These are phyloP conservation scores for Knufia fluminis DNA, from an alignment of 2,329 filamentous ascomycete genomes.

Conservation along the genomic window DNA sequence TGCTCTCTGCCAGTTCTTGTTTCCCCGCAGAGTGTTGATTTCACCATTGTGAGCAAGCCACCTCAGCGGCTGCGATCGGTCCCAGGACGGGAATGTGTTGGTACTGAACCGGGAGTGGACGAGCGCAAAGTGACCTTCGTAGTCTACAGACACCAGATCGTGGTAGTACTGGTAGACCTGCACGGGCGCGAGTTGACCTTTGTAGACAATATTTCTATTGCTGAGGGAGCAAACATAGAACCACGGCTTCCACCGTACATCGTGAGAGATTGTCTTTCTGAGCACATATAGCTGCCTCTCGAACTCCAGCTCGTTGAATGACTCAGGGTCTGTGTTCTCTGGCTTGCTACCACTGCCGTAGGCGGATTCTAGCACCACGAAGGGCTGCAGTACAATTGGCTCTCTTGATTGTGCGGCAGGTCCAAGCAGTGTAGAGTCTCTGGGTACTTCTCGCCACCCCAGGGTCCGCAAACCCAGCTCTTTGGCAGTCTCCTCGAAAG, in stretches of 20 bases:
- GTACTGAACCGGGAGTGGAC: conserved; percentile 97
- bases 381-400: conserved; percentile 90
- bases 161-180: conserved; percentile 99
- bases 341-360: conserved; percentile 77
- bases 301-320: conserved; percentile 77
- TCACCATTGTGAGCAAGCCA: conserved; percentile 99
- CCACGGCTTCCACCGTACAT: conserved; percentile 94
- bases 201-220: conserved; percentile 99
- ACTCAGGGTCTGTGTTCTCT: conserved; percentile 64
- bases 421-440: conserved; percentile 85
- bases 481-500: conserved; percentile 89
- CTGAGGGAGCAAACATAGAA: conserved; percentile 95
- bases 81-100: conserved; percentile 97
- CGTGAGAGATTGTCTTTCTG: conserved; percentile 88
- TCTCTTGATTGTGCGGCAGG: conserved; percentile 89
- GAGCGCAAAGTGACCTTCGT: conserved; percentile 91
- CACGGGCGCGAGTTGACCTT: conserved; percentile 85
- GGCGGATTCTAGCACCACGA: conserved; percentile 75
- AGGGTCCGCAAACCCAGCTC: conserved; percentile 79
- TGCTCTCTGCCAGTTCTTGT: conserved; percentile 99
- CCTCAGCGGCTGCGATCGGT: conserved; percentile 87
- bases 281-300: conserved; percentile 91
- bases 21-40: conserved; percentile 93
- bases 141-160: conserved; percentile 92
- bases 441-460: conserved; percentile 91